Percentiles rank a stretch among this genome's conserved stretches.
Conservation (phyloP, 164 flowering plant genomes). For the Umbilicus rupestris region DNA sequence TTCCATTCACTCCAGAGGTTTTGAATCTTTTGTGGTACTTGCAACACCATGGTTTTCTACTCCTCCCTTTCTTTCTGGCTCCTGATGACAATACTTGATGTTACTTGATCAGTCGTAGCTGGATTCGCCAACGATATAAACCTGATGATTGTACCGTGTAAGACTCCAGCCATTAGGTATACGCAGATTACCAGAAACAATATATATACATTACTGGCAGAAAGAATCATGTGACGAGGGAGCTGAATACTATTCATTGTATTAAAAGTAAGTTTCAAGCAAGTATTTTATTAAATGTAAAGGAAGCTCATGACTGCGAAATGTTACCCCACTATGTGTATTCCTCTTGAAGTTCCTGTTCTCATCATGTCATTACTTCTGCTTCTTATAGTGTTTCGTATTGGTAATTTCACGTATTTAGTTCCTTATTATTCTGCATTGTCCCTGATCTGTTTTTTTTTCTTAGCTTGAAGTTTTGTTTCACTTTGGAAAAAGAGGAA, state of each 20-base stretch:
- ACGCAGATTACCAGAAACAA: no score
- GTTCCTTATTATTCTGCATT: neutral
- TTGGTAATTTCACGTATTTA: neutral
- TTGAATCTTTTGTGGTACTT: conserved; percentile 2
- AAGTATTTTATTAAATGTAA: neutral
- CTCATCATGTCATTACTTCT: conserved; percentile 1
- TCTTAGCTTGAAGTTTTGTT: conserved; percentile 1
- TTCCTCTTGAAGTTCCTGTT: neutral
- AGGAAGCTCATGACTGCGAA: neutral
- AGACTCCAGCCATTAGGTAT: no score
- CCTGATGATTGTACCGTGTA: no score
- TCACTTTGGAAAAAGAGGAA: neutral
- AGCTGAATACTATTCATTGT: no score
- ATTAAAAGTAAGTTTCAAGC: no score
- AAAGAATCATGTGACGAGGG: no score
- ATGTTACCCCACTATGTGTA: neutral
- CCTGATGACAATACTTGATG: neutral
- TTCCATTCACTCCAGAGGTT: conserved; percentile 25
- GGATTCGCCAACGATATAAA: neutral
- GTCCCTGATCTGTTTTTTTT: neutral
- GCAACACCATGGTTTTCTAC: neutral
- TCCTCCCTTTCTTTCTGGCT: neutral
- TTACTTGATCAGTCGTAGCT: neutral
- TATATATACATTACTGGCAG: no score
- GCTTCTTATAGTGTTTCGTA: neutral